Base-by-base conservation (phyloP, 2,329 filamentous ascomycete species). In the Colletotrichum lupini region DNA sequence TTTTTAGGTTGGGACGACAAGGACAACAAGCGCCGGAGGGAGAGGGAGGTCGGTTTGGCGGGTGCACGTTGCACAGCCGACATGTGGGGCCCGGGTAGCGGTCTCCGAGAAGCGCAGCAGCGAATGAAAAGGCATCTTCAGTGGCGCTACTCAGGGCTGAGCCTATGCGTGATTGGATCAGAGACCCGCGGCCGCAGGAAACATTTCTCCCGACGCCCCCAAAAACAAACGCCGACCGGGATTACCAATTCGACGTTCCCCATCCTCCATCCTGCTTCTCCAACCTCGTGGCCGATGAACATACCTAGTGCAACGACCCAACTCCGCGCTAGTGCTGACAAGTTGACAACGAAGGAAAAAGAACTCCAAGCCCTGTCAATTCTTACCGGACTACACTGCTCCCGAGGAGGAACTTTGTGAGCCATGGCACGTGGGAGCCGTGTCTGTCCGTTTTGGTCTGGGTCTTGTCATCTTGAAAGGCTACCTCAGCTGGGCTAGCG, bases 1-100 rank as follows among this genome's bases (percentile, higher is more conserved):
- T 73, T 73, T 73, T 71, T 71, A 73, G 67, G 67, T 61, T 49
- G 60, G 49, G 4, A 19, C 61, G 28, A 55, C 11, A 35, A 6
- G 1, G 28, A 62, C 35, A 32, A 71, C 56, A 73, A 73, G 67
- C 71, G 67, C 71, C 37, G 46, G 42, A 57, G 67, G 56, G 35
- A 42, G 35, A 16, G 16, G 16, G 32, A 56, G 26, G 19, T 49
- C 42, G 42, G 42, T 49, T 53, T 53, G 60, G 60, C 49, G 67
- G 67, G 52, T 37, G 22, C 12, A 35, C 32, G 42, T n/a, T 53
- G 61, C 71, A 71, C 67, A 60, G 71, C 71, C 59, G 30, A 12
- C 16, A 35, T 55, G 19, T 49, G 32, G 46, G 42, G 16, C 70
- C 28, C 52, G 30, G 12, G 52, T 57, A 55, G 37, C 58, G 55